These are phyloP conservation scores for Neckera pumila DNA, from an alignment of 225 moss, liverwort and hornwort species.

Conservation along the genomic window DNA sequence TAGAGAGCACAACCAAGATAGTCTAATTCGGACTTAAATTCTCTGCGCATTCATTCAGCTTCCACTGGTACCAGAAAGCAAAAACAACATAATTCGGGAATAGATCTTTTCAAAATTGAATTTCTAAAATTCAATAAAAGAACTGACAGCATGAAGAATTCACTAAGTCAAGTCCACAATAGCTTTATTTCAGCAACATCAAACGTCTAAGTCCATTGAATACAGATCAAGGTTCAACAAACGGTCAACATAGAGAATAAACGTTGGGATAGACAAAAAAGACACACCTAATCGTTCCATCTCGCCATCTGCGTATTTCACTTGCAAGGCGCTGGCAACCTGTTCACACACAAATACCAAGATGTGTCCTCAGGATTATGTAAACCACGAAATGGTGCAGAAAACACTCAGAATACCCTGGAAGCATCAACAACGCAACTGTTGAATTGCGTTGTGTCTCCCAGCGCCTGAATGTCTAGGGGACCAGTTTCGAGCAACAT, in stretches of 20 bases:
- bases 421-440: background rate
- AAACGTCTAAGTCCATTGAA: background rate
- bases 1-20: background rate
- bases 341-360: conserved; percentile 3
- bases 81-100: background rate
- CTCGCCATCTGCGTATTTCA: conserved; percentile 93
- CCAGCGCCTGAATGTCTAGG: background rate
- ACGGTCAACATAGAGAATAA: background rate
- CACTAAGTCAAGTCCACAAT: background rate
- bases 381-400: background rate
- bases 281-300: conserved; percentile 77
- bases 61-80: background rate
- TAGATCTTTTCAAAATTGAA: background rate
- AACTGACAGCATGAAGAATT: background rate
- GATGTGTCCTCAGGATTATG: background rate
- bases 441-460: background rate
- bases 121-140: no score
- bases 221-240: background rate
- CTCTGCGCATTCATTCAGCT: background rate
- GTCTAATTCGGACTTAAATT: background rate
- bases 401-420: background rate
- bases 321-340: conserved; percentile 93
- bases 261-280: background rate
- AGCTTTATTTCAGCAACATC: background rate
- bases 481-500: background rate